A percentile compares a stretch with the other conserved stretches of the same genome.
Conservation (phyloP, 495 filamentous ascomycete species). For the Acidomyces sp. region DNA sequence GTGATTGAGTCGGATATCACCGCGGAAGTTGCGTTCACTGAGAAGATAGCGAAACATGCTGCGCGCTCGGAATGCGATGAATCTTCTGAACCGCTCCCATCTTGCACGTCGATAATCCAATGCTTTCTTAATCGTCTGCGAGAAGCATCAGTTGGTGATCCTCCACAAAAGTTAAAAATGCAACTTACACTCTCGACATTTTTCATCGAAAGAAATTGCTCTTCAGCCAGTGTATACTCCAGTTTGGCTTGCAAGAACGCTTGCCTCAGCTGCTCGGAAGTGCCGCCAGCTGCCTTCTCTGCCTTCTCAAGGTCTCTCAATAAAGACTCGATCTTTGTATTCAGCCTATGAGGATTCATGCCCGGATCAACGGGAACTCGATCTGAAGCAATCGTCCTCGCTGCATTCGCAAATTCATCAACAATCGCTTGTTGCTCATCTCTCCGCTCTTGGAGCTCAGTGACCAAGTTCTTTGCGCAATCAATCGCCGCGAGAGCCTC, state of each 20-base stretch:
- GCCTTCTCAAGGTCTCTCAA: conserved; percentile 40
- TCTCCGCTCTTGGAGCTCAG: conserved; percentile 33
- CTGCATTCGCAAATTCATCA: conserved; percentile 43
- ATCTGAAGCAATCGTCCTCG: conserved; percentile 39
- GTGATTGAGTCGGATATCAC: conserved; percentile 67
- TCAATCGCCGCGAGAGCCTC: conserved; percentile 40
- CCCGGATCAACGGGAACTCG: conserved; percentile 55
- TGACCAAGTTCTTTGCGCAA: conserved; percentile 35
- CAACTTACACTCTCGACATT: conserved; percentile 39
- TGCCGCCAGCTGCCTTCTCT: conserved; percentile 44
- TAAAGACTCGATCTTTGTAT: conserved; percentile 49
- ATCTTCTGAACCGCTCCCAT: conserved; percentile 67
- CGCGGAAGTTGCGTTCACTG: conserved; percentile 76
- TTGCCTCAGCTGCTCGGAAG: conserved; percentile 49
- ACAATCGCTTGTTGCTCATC: conserved; percentile 37
- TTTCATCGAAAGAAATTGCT: conserved; percentile 37
- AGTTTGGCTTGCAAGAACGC: conserved; percentile 34
- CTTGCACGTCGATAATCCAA: conserved; percentile 57
- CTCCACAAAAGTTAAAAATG: background rate
- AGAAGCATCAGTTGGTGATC: background rate
- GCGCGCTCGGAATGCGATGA: conserved; percentile 72
- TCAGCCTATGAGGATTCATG: conserved; percentile 51
- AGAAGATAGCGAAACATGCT: conserved; percentile 79
- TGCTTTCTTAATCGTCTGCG: conserved; percentile 42
- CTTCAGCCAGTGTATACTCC: conserved; percentile 33